A percentile compares a stretch with the other conserved stretches of the same genome.
phyloP scores from a whole-genome alignment of 2,329 filamentous ascomycete genomes.

The Escovopsis sp. region DNA sequence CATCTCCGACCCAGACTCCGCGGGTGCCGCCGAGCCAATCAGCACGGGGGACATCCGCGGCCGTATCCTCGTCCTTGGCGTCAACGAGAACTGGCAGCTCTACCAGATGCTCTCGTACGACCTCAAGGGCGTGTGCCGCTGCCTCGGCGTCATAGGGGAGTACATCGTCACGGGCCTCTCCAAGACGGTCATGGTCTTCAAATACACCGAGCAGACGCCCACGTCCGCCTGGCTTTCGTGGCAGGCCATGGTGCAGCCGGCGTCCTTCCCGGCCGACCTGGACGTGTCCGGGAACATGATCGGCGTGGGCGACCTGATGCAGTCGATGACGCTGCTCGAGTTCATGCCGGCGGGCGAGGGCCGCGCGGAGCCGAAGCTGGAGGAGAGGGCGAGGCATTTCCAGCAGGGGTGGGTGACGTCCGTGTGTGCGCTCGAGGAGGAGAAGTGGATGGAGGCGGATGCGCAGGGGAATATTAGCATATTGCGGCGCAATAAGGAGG shows the following conservation, averaged over 20 bases:
- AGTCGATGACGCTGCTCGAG: conserved; percentile 68
- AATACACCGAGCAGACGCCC: conserved; percentile 39
- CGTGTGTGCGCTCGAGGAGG: conserved; percentile 52
- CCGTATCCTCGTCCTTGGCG: conserved; percentile 70
- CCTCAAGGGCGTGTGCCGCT: conserved; percentile 68
- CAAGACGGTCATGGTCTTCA: conserved; percentile 59
- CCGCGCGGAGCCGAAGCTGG: conserved; percentile 41
- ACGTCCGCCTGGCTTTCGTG: conserved; percentile 47
- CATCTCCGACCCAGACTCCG: conserved; percentile 43
- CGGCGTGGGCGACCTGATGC: conserved; percentile 84
- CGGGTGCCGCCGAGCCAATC: conserved; percentile 13
- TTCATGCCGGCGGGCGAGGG: conserved; percentile 44
- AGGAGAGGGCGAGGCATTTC: conserved; percentile 65
- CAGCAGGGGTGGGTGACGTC: conserved; percentile 72
- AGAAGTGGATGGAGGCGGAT: conserved; percentile 72
- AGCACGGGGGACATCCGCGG: conserved; percentile 40
- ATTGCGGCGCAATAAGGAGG: conserved; percentile 55
- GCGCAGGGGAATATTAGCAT: conserved; percentile 78
- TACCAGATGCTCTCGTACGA: conserved; percentile 54
- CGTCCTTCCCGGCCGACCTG: conserved; percentile 72
- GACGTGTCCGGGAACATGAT: conserved; percentile 60
- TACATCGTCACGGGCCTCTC: conserved; percentile 76
- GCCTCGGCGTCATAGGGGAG: conserved; percentile 57
- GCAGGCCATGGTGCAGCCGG: conserved; percentile 60
- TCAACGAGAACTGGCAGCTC: conserved; percentile 58